These are phyloP conservation scores for Xerocomus brunneocitrinus DNA, from an alignment of 768 basidiomycete species.

Conservation along the genomic window DNA sequence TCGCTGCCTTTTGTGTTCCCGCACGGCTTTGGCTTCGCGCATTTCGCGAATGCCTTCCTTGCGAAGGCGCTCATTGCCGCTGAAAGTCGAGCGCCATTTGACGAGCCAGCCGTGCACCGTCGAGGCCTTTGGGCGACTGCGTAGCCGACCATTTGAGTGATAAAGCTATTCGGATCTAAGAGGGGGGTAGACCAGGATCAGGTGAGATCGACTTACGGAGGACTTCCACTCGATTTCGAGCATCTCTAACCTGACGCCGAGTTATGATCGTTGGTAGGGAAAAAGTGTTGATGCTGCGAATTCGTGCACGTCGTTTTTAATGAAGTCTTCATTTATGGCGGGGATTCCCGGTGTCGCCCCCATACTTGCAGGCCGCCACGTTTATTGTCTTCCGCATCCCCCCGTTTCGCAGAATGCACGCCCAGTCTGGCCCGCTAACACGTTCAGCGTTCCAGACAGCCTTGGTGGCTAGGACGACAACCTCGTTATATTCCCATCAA, in stretches of 20 bases:
- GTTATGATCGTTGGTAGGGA: conserved; percentile 7
- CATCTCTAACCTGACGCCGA: conserved; percentile 10
- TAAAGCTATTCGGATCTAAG: conserved; percentile 22
- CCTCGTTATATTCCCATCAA: conserved; percentile 15
- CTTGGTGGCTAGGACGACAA: not conserved
- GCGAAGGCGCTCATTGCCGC: conserved; percentile 57
- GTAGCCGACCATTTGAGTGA: conserved; percentile 36
- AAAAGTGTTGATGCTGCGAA: conserved; percentile 7
- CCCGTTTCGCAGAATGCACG: conserved; percentile 2
- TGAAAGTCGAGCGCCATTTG: conserved; percentile 71
- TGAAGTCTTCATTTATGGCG: not conserved
- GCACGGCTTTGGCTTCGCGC: conserved; percentile 44
- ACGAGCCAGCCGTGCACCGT: conserved; percentile 74
- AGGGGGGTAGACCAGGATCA: not conserved
- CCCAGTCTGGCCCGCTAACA: not conserved
- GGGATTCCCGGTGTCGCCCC: conserved; percentile 11
- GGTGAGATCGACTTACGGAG: conserved; percentile 21
- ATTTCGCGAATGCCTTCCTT: conserved; percentile 71
- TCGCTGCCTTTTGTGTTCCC: conserved; percentile 28
- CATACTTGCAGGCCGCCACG: conserved; percentile 1
- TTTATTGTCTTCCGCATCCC: conserved; percentile 7
- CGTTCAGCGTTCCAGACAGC: conserved; percentile 7
- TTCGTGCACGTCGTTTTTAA: conserved; percentile 7
- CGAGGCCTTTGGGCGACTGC: conserved; percentile 48
- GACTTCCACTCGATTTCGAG: conserved; percentile 34